Evolutionary conservation across 352 stramenopile species (phyloP).

Genomic region (Phytophthora pistaciae): DNA sequence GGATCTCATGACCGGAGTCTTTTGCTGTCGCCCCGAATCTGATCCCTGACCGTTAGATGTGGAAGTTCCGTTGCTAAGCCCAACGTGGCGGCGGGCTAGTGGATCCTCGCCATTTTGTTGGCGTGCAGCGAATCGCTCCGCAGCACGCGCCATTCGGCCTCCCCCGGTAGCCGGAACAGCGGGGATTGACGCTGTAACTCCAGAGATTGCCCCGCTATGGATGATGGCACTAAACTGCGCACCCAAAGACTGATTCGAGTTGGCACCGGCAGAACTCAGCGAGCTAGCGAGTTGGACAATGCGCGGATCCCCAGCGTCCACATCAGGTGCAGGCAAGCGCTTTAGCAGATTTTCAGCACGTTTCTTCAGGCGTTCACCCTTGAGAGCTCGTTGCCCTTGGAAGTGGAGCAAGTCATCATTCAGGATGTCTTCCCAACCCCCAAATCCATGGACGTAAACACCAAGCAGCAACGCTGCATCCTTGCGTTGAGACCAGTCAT

Average conservation of each 20-base stretch:
- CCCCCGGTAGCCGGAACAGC: constrained; percentile 40
- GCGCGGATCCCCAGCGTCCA: constrained; percentile 57
- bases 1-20: constrained; percentile 36
- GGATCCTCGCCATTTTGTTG: constrained; percentile 44
- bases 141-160: constrained; percentile 71
- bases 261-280: constrained; percentile 41
- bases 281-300: constrained; percentile 68
- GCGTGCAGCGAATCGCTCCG: constrained; percentile 64
- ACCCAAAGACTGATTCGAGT: constrained; percentile 66
- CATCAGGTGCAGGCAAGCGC: constrained; percentile 69
- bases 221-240: constrained; percentile 85
- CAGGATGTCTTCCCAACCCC: constrained; percentile 88
- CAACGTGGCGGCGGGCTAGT: constrained; percentile 16
- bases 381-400: constrained; percentile 82
- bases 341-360: constrained; percentile 86
- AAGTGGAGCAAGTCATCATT: constrained; percentile 85
- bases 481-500: constrained; percentile 83
- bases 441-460: constrained; percentile 89
- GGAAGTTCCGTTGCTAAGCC: constrained; percentile 25
- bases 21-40: constrained; percentile 42
- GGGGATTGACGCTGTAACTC: constrained; percentile 34
- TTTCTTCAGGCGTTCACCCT: constrained; percentile 87
- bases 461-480: constrained; percentile 83
- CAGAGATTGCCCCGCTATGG: constrained; percentile 52
- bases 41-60: constrained; percentile 30